Base-by-base conservation (phyloP, 2,329 filamentous ascomycete genomes). In the Ascochyta pisi region DNA sequence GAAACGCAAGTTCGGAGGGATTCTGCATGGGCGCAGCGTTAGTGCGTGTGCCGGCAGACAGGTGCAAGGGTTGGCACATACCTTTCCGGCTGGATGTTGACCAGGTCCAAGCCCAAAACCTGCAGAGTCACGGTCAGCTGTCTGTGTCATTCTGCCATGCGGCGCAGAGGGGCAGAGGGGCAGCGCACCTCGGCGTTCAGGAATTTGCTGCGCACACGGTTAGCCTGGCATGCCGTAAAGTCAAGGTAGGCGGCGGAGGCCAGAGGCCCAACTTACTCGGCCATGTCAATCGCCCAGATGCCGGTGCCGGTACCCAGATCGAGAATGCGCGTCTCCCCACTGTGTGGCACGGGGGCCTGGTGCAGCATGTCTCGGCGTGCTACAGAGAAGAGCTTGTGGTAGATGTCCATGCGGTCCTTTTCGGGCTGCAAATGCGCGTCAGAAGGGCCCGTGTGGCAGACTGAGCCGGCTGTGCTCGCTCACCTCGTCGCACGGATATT, bases 271-370 rank as follows among this genome's bases (percentile, higher is more conserved):
- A 31, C 86, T 78, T 80, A 91, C 84, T 90, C 87, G 60, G 90
- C 89, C 77, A 96, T 89, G 64, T 94, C 89, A 66, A 96, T 90
- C 37, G 89, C 86, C 94, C 94, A 98, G 58, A 96, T 94, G 35
- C 92, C 92, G 1, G 92, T 96, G 19, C 93, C 94, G 61, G 89
- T 93, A 38, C 92, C 94, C 50, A 96, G 69, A 65, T 87, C 86
- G 51, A 87, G 78, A 58, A 87, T 83, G 57, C 83, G 80, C 54
- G 78, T 77, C 51, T 66, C 69, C 64, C 69, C 63, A 61, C 76
- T 67, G 55, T 76, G 62, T 57, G 74, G 67, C 45, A 81, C 70
- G 34, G 80, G 78, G 58, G 81, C 76, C 70, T 75, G 68, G 64
- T 79, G 74, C 65, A 82, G 67, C 64, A 81, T 74, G 34, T 82